phyloP scores from a whole-genome alignment of 2,329 filamentous ascomycete species.

The Lasiodiplodia sp. region DNA sequence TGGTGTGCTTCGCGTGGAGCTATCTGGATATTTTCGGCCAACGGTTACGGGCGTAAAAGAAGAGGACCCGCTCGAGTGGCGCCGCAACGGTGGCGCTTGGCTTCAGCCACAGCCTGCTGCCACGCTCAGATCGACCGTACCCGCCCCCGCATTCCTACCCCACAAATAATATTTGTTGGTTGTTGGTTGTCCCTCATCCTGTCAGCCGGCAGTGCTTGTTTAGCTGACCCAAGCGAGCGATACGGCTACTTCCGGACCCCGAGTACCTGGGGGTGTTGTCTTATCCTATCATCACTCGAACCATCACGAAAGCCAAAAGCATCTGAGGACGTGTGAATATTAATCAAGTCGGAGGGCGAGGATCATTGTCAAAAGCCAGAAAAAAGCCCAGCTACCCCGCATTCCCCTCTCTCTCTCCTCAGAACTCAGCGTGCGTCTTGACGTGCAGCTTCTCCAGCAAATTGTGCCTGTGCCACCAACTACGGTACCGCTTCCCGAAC shows the following conservation, averaged over 20 bases:
- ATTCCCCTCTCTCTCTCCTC: background rate
- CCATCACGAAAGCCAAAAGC: background rate
- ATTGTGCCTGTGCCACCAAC: slow-evolving; percentile 45
- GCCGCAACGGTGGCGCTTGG: background rate
- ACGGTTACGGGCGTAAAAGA: background rate
- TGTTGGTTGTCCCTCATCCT: background rate
- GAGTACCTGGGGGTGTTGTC: background rate
- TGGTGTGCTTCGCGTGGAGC: background rate
- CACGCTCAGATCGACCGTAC: background rate
- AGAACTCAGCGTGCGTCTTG: slow-evolving; percentile 21
- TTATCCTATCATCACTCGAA: no score
- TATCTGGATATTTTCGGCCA: background rate
- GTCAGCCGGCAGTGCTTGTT: background rate
- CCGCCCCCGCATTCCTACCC: slow-evolving; percentile 23
- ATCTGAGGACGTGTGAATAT: background rate
- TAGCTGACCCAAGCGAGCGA: background rate
- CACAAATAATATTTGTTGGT: background rate
- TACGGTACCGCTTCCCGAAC: slow-evolving; percentile 45
- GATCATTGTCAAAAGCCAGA: background rate
- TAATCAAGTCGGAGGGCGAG: no score
- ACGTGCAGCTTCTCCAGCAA: slow-evolving; percentile 44
- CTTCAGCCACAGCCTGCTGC: background rate
- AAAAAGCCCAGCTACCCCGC: background rate
- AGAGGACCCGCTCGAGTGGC: background rate
- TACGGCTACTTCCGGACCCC: no score